Percentiles rank a stretch among this genome's conserved stretches.
phyloP scores from a whole-genome alignment of 176 grass and related monocot species.

The Oryza nivara region DNA sequence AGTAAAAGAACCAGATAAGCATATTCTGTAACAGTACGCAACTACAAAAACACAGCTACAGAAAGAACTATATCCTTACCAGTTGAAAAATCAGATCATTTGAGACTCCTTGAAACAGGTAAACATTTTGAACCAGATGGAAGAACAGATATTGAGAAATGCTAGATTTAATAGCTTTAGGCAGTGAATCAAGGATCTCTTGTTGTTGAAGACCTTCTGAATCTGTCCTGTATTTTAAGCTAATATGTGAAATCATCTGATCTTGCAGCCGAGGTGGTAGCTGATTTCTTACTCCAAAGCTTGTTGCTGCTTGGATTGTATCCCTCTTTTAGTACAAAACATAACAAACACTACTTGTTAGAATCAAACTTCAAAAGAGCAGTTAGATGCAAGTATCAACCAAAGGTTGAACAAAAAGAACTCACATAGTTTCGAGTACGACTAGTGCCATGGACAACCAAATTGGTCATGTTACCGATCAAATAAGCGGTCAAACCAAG shows the following conservation, averaged over 20 bases:
- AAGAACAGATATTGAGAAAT: slow-evolving; percentile 95
- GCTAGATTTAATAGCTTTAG: slow-evolving; percentile 96
- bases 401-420: slow-evolving; percentile 15
- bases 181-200: slow-evolving; percentile 85
- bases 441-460: slow-evolving; percentile 93
- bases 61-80: slow-evolving; percentile 44
- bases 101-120: slow-evolving; percentile 79
- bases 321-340: slow-evolving; percentile 74
- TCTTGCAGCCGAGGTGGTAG: slow-evolving; percentile 87
- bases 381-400: slow-evolving; percentile 14
- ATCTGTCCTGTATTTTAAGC: slow-evolving; percentile 95
- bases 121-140: slow-evolving; percentile 71
- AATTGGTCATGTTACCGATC: slow-evolving; percentile 99
- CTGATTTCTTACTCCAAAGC: slow-evolving; percentile 89
- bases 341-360: slow-evolving; percentile 30
- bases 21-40: slow-evolving; percentile 6
- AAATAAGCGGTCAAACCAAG: slow-evolving; percentile 98
- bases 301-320: slow-evolving; percentile 95
- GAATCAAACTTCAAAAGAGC: background rate
- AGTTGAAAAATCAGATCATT: slow-evolving; percentile 94
- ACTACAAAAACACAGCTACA: slow-evolving; percentile 4
- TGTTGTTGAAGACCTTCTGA: slow-evolving; percentile 99
- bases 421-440: slow-evolving; percentile 96
- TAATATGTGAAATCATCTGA: slow-evolving; percentile 98
- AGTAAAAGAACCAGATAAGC: slow-evolving; percentile 40